Percentiles rank a stretch among this genome's conserved stretches.
These are phyloP conservation scores for Pleurotus tuber-regium DNA, from an alignment of 768 basidiomycete genomes.

Conservation along the genomic window DNA sequence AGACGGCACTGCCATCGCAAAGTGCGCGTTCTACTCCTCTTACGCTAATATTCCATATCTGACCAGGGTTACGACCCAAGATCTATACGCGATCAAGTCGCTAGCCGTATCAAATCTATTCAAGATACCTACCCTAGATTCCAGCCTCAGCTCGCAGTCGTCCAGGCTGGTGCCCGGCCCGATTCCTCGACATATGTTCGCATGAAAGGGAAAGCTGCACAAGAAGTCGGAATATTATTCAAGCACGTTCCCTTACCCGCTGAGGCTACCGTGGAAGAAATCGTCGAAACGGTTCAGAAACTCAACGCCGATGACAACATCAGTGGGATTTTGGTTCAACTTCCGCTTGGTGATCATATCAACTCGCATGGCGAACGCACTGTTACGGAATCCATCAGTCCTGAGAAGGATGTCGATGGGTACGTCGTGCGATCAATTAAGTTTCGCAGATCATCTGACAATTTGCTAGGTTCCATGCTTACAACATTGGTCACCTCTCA, in stretches of 20 bases:
- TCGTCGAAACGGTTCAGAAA: constrained; percentile 73
- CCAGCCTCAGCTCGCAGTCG: constrained; percentile 84
- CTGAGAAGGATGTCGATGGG: constrained; percentile 98
- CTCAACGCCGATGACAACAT: constrained; percentile 82
- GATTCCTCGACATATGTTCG: constrained; percentile 93
- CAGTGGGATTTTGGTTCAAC: constrained; percentile 92
- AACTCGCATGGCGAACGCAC: constrained; percentile 78
- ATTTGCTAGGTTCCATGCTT: constrained; percentile 85
- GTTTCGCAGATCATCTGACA: constrained; percentile 2
- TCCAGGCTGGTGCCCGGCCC: constrained; percentile 90
- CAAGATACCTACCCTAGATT: constrained; percentile 81
- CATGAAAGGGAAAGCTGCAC: constrained; percentile 96
- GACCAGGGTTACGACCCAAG: too few relatives aligned
- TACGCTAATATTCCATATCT: too few relatives aligned
- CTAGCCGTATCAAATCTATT: constrained; percentile 61
- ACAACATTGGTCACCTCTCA: constrained; percentile 94
- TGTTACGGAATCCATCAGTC: constrained; percentile 93
- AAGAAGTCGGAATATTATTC: constrained; percentile 89
- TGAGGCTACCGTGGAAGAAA: constrained; percentile 66
- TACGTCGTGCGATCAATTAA: constrained; percentile 30
- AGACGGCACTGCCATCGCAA: constrained; percentile 83
- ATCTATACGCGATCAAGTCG: constrained; percentile 75
- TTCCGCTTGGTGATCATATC: constrained; percentile 86
- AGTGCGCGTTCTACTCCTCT: too few relatives aligned
- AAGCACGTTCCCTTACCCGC: constrained; percentile 75